Evolutionary conservation across 306 rosid genomes (phyloP).

Genomic region (Hylodesmum podocarpum): DNA sequence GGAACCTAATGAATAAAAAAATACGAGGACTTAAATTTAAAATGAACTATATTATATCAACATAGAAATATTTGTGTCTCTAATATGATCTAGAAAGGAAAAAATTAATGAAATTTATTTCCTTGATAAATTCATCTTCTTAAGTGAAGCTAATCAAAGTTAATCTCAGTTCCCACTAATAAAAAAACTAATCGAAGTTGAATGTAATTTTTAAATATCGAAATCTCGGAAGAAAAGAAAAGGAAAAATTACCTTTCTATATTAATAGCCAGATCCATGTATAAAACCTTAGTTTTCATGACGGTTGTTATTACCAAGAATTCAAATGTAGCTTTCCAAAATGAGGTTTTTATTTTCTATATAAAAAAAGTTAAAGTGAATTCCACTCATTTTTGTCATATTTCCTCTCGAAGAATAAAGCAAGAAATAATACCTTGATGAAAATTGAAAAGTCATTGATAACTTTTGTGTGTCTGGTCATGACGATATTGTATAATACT

Average conservation of each 20-base stretch:
- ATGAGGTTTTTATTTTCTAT: background rate
- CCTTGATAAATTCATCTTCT: background rate
- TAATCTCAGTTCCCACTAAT: too few species aligned
- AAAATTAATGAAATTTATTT: background rate
- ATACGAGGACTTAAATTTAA: too few species aligned
- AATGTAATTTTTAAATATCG: background rate
- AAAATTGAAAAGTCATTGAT: background rate
- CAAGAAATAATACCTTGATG: conserved; percentile 12
- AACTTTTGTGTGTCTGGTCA: conserved; percentile 9
- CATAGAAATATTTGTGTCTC: too few species aligned
- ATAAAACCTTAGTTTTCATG: background rate
- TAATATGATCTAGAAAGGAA: background rate
- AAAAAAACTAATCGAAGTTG: background rate
- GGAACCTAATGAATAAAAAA: too few species aligned
- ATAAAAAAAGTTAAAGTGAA: background rate
- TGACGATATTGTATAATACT: background rate
- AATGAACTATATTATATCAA: too few species aligned
- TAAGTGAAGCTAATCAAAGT: background rate
- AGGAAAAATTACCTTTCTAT: background rate
- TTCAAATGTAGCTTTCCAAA: background rate
- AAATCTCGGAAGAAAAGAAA: background rate
- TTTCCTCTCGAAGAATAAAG: background rate
- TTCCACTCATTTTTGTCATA: background rate
- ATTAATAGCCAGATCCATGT: background rate
- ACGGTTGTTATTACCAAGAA: background rate